Base-by-base conservation (phyloP, 2,329 filamentous ascomycete species). In the Penicillium capsulatum region DNA sequence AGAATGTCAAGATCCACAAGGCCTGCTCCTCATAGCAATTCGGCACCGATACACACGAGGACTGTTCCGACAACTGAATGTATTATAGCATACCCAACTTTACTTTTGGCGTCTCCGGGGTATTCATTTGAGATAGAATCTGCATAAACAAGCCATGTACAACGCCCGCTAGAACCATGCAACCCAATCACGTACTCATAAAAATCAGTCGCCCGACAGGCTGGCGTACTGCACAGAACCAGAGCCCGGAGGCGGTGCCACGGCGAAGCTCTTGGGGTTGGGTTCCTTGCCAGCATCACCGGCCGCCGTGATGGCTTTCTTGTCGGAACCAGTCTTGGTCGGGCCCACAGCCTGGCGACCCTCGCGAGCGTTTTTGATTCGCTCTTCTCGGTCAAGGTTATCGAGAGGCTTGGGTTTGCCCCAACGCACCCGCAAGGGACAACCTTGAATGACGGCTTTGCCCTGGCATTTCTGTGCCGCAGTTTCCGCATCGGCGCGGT, bases 341-440 rank as follows among this genome's bases (percentile, higher is more conserved):
- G 47, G 31, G 7, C 61, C 74, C 47, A 75, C 79, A 2, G 76
- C 75, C 11, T 75, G 74, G 32, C 86, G 71, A 2, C 85, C 91
- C 56, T 94, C 88, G 24, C 82, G 79, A 15, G 90, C 81, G 72
- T 94, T 88, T 57, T 84, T 79, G 51, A 84, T 75, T 30, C 91
- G 78, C 63, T 94, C 79, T 38, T 96, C 89, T 46, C 84, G 83
- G 48, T 94, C 86, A 81, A 97, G 85, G 16, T 80, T 94, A 40
- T 95, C 92, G 40, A 98, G 75, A 1, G 91, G 84, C 70, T 89
- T 92, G 11, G 94, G 91, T 60, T 86, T 84, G 11, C 90, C 91
- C 92, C 92, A 98, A 48, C 89, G 83, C 13, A 98, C 81, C 20
- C 91, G 76, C 45, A 98, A 67, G 0, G 92, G 92, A 55, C 91